Evolutionary conservation across 345 rosid genomes (phyloP).

Genomic region (Iberis pinnata): DNA sequence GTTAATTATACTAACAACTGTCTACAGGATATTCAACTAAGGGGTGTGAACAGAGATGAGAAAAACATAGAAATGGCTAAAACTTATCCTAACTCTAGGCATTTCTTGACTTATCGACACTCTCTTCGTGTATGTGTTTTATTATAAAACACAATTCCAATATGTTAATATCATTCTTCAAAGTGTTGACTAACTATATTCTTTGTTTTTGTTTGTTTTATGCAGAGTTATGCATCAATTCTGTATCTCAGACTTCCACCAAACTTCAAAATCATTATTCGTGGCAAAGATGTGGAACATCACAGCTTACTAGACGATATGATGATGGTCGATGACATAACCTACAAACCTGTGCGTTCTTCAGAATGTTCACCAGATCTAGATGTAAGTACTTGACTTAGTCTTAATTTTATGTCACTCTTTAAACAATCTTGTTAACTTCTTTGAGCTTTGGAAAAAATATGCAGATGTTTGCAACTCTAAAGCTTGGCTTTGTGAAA

Average conservation of each 20-base stretch:
- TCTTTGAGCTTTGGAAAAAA: not conserved
- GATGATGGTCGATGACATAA: conserved; percentile 37
- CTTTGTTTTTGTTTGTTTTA: not conserved
- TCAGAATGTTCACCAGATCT: conserved; percentile 23
- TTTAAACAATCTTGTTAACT: not conserved
- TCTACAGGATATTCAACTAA: conserved; percentile 66
- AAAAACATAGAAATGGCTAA: conserved; percentile 56
- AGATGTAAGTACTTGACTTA: conserved; percentile 20
- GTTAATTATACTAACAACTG: conserved; percentile 6
- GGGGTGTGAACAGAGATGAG: conserved; percentile 61
- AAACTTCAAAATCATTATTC: conserved; percentile 47
- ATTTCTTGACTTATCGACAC: conserved; percentile 58
- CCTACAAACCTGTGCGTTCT: conserved; percentile 44
- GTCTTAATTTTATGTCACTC: not conserved
- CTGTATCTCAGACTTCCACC: conserved; percentile 61
- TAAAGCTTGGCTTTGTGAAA: conserved; percentile 70
- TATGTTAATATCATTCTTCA: not conserved
- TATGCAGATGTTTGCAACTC: conserved; percentile 44
- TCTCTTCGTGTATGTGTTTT: conserved; percentile 49
- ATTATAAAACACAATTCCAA: not conserved
- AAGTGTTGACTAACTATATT: not conserved
- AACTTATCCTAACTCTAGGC: conserved; percentile 47
- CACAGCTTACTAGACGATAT: conserved; percentile 54
- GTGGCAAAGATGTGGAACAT: conserved; percentile 50
- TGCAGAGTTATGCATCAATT: conserved; percentile 72